Conservation (phyloP, 805 yeast genomes). For the Yamadazyma scolyti region DNA sequence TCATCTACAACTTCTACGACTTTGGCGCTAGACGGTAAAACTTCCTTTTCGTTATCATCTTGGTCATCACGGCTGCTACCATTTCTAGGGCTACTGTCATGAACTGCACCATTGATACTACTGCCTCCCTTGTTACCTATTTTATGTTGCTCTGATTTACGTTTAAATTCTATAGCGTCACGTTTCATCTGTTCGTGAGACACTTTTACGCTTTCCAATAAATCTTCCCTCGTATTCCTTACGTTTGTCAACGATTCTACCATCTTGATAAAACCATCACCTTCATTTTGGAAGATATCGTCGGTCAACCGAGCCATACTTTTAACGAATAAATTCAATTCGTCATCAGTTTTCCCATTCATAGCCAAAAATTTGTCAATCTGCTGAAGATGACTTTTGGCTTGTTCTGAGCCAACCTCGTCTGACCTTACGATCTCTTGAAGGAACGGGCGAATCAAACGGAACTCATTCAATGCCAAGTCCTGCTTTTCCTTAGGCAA, state of each 20-base stretch:
- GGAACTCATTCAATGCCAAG: constrained; percentile 4
- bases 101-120: too few relatives aligned
- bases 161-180: constrained; percentile 8
- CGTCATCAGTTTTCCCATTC: background rate
- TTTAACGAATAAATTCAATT: too few relatives aligned
- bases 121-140: too few relatives aligned
- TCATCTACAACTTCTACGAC: too few relatives aligned
- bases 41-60: too few relatives aligned
- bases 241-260: constrained; percentile 71
- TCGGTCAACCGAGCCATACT: constrained; percentile 53
- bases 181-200: constrained; percentile 2
- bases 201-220: constrained; percentile 13
- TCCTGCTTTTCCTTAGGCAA: constrained; percentile 3
- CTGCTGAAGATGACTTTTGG: too few relatives aligned
- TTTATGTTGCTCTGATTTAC: too few relatives aligned
- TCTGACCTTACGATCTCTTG: constrained; percentile 2
- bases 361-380: too few relatives aligned
- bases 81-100: too few relatives aligned
- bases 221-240: constrained; percentile 27
- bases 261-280: constrained; percentile 72
- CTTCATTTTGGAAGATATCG: constrained; percentile 72
- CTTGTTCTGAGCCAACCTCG: too few relatives aligned
- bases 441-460: constrained; percentile 1
- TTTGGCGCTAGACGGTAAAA: too few relatives aligned
- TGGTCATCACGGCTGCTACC: too few relatives aligned